Conservation (phyloP, 805 yeast species). For the Metschnikowia amazonensis region DNA sequence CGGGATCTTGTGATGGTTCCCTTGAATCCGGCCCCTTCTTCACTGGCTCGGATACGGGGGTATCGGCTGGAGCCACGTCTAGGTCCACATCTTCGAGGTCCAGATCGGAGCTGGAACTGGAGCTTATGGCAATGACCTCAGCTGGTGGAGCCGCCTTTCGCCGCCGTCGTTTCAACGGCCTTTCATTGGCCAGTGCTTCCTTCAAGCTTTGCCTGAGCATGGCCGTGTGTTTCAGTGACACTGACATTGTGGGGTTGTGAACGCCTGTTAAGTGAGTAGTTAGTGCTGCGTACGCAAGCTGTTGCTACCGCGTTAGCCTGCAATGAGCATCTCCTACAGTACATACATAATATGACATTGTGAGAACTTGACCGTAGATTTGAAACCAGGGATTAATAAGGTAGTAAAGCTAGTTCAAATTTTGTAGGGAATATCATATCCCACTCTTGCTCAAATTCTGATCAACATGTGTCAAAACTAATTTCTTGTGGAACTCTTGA, state of each 20-base stretch:
- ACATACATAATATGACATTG: too few relatives aligned
- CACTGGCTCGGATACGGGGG: background rate
- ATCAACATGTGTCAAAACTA: too few relatives aligned
- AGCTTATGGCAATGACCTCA: conserved; percentile 9
- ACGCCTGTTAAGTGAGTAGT: background rate
- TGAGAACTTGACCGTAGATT: too few relatives aligned
- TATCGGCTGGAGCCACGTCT: conserved; percentile 15
- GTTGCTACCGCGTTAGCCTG: conserved; percentile 1
- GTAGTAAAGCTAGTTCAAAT: too few relatives aligned
- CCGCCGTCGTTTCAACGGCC: conserved; percentile 10
- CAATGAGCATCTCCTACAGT: background rate
- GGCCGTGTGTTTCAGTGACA: conserved; percentile 11
- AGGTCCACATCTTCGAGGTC: conserved; percentile 18
- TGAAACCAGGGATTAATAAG: too few relatives aligned
- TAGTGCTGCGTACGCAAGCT: background rate
- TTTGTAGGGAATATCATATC: too few relatives aligned
- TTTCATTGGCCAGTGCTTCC: background rate
- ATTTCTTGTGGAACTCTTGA: too few relatives aligned
- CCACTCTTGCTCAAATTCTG: too few relatives aligned
- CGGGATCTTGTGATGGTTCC: too few relatives aligned
- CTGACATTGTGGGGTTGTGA: conserved; percentile 6
- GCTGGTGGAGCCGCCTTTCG: conserved; percentile 2
- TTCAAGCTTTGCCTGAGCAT: conserved; percentile 16
- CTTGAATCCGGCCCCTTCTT: background rate
- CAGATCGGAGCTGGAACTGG: conserved; percentile 8